These are phyloP conservation scores for Metarhizium brunneum DNA, from an alignment of 2,329 filamentous ascomycete genomes.

Conservation along the genomic window DNA sequence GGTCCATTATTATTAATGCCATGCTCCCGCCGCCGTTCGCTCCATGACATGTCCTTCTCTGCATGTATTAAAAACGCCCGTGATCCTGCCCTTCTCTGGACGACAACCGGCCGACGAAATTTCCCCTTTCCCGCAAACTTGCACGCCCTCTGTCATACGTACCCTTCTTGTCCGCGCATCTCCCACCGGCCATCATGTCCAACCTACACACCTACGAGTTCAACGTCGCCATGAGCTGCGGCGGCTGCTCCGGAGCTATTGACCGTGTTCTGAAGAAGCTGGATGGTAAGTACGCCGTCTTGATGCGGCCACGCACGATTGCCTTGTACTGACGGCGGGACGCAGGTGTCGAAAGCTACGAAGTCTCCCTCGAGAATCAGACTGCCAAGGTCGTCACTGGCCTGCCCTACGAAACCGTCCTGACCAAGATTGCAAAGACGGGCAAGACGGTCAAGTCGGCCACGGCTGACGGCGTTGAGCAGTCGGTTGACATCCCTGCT, in stretches of 20 bases:
- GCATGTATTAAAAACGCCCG: too few relatives aligned
- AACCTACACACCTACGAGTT: slow-evolving; percentile 89
- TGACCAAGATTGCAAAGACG: slow-evolving; percentile 87
- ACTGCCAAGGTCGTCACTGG: slow-evolving; percentile 67
- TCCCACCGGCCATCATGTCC: slow-evolving; percentile 41
- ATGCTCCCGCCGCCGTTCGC: too few relatives aligned
- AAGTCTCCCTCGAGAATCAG: slow-evolving; percentile 80
- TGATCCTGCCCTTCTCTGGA: too few relatives aligned
- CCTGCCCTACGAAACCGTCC: slow-evolving; percentile 70
- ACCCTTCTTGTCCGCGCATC: neutral
- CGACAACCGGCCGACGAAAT: too few relatives aligned
- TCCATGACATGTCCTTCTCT: too few relatives aligned
- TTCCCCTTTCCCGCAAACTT: too few relatives aligned
- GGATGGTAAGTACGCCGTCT: slow-evolving; percentile 51
- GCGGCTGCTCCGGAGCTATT: slow-evolving; percentile 90
- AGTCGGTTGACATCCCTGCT: slow-evolving; percentile 38
- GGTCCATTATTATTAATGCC: neutral
- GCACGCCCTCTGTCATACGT: too few relatives aligned
- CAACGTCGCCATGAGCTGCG: slow-evolving; percentile 87
- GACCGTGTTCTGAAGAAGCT: slow-evolving; percentile 88
- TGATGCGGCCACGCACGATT: too few relatives aligned
- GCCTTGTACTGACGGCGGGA: neutral
- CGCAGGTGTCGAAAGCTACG: slow-evolving; percentile 75
- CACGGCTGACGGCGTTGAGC: slow-evolving; percentile 56
- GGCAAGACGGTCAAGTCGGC: slow-evolving; percentile 82